A percentile compares a stretch with the other conserved stretches of the same genome.
phyloP scores from a whole-genome alignment of 2,329 filamentous ascomycete genomes.

The Neobulgaria alba region DNA sequence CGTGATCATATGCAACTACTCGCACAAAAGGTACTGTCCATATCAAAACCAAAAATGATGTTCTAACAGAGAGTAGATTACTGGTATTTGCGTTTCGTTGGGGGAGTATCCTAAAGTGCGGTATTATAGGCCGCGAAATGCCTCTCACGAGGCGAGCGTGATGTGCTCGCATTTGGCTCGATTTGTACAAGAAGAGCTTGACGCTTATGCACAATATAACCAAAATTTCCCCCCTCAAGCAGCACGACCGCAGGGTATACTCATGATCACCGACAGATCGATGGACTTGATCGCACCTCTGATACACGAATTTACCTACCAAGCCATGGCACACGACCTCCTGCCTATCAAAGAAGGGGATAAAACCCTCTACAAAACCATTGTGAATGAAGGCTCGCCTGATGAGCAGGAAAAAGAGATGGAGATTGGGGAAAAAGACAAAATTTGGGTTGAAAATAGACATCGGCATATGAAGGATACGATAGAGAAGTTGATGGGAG shows the following conservation, averaged over 20 bases:
- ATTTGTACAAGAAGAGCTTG: slow-evolving; percentile 86
- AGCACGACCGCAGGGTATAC: slow-evolving; percentile 67
- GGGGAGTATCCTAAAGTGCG: slow-evolving; percentile 90
- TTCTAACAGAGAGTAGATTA: slow-evolving; percentile 48
- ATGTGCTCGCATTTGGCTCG: slow-evolving; percentile 80
- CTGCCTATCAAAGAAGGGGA: slow-evolving; percentile 82
- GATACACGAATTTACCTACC: slow-evolving; percentile 94
- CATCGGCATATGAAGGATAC: slow-evolving; percentile 98
- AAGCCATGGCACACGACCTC: slow-evolving; percentile 95
- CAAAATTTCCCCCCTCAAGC: slow-evolving; percentile 75
- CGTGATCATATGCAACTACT: slow-evolving; percentile 74
- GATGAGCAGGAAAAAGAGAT: slow-evolving; percentile 79
- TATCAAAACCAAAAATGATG: slow-evolving; percentile 1
- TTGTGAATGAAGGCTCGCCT: slow-evolving; percentile 62
- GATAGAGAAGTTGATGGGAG: slow-evolving; percentile 82
- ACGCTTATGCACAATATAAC: slow-evolving; percentile 79
- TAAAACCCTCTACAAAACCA: slow-evolving; percentile 77
- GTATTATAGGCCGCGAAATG: slow-evolving; percentile 71
- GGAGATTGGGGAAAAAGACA: slow-evolving; percentile 84
- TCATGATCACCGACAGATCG: slow-evolving; percentile 82
- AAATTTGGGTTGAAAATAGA: slow-evolving; percentile 89
- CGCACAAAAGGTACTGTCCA: slow-evolving; percentile 66
- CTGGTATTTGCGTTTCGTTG: slow-evolving; percentile 80
- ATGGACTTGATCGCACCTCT: slow-evolving; percentile 88
- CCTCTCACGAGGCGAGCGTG: slow-evolving; percentile 79